Conservation (phyloP, 257 asterid species). For the Gardenia jasminoides region DNA sequence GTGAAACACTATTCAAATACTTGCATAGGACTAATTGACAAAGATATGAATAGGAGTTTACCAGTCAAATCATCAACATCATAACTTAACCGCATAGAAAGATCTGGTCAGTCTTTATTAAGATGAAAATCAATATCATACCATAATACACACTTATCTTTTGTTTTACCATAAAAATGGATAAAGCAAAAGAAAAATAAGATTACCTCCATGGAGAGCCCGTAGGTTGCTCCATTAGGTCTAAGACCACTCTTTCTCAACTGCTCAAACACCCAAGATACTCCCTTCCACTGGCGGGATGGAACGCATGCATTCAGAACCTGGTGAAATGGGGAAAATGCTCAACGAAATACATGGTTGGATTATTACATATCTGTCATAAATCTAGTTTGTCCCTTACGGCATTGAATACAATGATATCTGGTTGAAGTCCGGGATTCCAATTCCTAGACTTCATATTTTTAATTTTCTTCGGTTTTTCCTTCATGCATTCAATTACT, state of each 20-base stretch:
- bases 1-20: not conserved
- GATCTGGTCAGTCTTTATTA: not conserved
- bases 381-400: conserved; percentile 44
- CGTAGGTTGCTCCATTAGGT: conserved; percentile 93
- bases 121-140: not conserved
- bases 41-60: not conserved
- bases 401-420: conserved; percentile 78
- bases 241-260: conserved; percentile 69
- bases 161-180: not conserved
- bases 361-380: not conserved
- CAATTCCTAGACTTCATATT: conserved; percentile 62
- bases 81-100: not conserved
- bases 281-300: conserved; percentile 91
- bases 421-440: conserved; percentile 90
- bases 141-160: not conserved
- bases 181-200: not conserved
- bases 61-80: not conserved
- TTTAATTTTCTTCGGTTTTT: conserved; percentile 60
- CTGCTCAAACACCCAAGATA: conserved; percentile 91
- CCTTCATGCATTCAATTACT: conserved; percentile 70
- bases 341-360: conserved; percentile 2
- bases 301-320: conserved; percentile 90
- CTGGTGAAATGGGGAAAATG: conserved; percentile 38
- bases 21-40: not conserved
- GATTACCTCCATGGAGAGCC: conserved; percentile 95